Conservation (phyloP, 257 asterid genomes). For the Henckelia pumila region DNA sequence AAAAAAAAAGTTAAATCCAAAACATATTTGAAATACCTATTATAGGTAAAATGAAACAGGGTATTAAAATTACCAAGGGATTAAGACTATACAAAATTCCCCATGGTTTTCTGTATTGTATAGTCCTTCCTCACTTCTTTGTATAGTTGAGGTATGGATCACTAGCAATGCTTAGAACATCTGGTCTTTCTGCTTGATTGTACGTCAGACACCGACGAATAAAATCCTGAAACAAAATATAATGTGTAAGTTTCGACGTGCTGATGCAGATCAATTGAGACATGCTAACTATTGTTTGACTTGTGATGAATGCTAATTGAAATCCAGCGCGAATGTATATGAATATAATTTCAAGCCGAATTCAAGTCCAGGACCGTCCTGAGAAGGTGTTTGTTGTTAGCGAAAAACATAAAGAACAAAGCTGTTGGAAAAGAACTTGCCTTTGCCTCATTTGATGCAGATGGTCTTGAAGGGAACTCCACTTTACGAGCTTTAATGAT, state of each 20-base stretch:
- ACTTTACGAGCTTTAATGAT: slow-evolving; percentile 92
- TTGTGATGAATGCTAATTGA: no score
- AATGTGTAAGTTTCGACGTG: not conserved
- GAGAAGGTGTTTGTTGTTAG: no score
- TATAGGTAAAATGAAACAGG: slow-evolving; percentile 6
- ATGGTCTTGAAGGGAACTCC: slow-evolving; percentile 89
- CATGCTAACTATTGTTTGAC: no score
- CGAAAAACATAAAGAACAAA: not conserved
- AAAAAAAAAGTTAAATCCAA: not conserved
- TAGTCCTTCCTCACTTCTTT: slow-evolving; percentile 51
- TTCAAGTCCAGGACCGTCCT: no score
- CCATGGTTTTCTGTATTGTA: slow-evolving; percentile 15
- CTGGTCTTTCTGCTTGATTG: slow-evolving; percentile 89
- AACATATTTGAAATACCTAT: slow-evolving; percentile 4
- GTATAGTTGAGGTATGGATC: slow-evolving; percentile 78
- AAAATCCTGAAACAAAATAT: slow-evolving; percentile 58
- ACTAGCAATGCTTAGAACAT: slow-evolving; percentile 77
- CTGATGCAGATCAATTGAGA: not conserved
- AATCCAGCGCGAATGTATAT: no score
- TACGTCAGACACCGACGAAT: slow-evolving; percentile 91
- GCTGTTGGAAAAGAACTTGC: slow-evolving; percentile 29
- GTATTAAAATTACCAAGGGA: slow-evolving; percentile 28
- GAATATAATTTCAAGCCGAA: no score
- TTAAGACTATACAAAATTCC: slow-evolving; percentile 56
- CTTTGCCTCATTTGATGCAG: slow-evolving; percentile 92